These are phyloP conservation scores for Heliosperma pusillum DNA, from an alignment of 148 eudicot genomes.

Conservation along the genomic window DNA sequence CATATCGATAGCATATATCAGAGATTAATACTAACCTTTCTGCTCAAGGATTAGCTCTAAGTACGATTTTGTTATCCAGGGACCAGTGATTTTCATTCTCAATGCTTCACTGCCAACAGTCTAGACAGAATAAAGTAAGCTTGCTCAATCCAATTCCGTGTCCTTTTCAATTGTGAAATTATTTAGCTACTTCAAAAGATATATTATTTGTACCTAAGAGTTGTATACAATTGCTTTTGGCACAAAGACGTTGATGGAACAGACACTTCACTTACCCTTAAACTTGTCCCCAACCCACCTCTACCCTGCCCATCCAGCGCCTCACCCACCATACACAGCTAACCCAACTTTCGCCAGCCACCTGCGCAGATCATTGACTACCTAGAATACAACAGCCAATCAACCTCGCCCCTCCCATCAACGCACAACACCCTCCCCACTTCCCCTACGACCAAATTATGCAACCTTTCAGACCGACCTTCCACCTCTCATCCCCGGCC, in stretches of 20 bases:
- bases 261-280: too few species aligned
- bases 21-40: constrained; percentile 48
- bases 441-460: neutral
- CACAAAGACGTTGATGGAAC: too few species aligned
- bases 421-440: neutral
- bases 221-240: too few species aligned
- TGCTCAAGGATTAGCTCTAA: constrained; percentile 92
- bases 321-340: too few species aligned
- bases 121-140: constrained; percentile 36
- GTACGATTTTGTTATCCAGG: constrained; percentile 98
- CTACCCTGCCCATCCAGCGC: too few species aligned
- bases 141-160: neutral
- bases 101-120: constrained; percentile 83
- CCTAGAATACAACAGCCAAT: neutral
- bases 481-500: neutral
- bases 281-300: too few species aligned
- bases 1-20: constrained; percentile 6
- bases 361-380: neutral
- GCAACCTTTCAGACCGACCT: neutral
- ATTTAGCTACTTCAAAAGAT: neutral
- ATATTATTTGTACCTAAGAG: neutral
- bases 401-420: neutral
- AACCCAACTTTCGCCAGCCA: neutral
- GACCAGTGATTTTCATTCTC: constrained; percentile 66
- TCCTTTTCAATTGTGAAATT: neutral